phyloP scores from a whole-genome alignment of 2,329 filamentous ascomycete species.

The Endoconidiophora polonica region DNA sequence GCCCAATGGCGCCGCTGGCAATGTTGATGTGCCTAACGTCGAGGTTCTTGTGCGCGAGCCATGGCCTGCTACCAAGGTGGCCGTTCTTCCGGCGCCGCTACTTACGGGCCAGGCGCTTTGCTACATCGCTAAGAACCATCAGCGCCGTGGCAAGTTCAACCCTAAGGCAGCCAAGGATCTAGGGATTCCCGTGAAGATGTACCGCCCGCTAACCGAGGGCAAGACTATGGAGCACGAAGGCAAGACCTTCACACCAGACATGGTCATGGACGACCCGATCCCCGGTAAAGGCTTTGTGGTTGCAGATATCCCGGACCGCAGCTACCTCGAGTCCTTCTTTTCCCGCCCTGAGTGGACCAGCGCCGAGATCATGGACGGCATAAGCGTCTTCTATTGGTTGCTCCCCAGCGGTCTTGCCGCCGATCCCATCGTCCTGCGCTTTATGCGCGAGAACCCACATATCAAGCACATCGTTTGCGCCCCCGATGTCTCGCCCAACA shows the following conservation, averaged over 20 bases:
- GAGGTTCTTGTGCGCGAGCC: conserved; percentile 58
- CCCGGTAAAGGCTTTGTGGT: conserved; percentile 61
- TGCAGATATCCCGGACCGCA: conserved; percentile 55
- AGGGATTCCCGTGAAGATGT: conserved; percentile 44
- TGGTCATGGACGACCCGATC: conserved; percentile 57
- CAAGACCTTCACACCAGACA: conserved; percentile 59
- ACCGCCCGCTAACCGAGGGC: conserved; percentile 43
- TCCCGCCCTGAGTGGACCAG: conserved; percentile 56
- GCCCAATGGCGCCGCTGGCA: conserved; percentile 22
- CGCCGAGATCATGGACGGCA: conserved; percentile 39
- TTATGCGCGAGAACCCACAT: conserved; percentile 45
- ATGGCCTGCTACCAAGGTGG: conserved; percentile 56
- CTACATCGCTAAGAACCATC: conserved; percentile 68
- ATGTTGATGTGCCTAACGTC: conserved; percentile 39
- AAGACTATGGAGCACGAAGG: conserved; percentile 45
- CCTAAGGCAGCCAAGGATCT: conserved; percentile 44
- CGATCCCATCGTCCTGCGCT: conserved; percentile 46
- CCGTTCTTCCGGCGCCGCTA: conserved; percentile 48
- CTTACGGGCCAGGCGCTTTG: conserved; percentile 56
- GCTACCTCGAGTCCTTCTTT: conserved; percentile 56
- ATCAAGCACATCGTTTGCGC: conserved; percentile 66
- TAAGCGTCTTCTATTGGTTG: conserved; percentile 65
- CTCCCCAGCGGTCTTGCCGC: conserved; percentile 51
- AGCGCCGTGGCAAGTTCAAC: conserved; percentile 68
- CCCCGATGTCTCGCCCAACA: conserved; percentile 57